These are phyloP conservation scores for Pholiota conissans DNA, from an alignment of 768 basidiomycete species.

Conservation along the genomic window DNA sequence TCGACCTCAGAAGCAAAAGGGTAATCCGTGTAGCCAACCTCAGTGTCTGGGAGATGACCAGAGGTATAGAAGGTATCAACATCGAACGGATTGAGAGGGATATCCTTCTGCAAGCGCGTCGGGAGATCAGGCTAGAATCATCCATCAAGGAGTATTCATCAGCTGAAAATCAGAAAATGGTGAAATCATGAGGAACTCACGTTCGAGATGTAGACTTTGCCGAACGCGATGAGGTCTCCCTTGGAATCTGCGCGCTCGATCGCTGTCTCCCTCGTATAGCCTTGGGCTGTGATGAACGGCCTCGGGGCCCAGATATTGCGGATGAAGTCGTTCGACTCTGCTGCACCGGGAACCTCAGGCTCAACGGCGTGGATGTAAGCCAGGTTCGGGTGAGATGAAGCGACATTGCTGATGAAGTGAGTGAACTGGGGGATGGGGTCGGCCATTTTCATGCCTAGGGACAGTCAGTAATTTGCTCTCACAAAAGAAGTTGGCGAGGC, in stretches of 20 bases:
- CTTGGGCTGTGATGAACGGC: constrained; percentile 41
- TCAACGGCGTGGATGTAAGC: constrained; percentile 58
- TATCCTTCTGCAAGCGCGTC: constrained; percentile 29
- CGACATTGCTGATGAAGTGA: constrained; percentile 46
- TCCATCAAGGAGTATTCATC: background rate
- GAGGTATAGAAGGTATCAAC: constrained; percentile 36
- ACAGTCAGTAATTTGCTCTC: background rate
- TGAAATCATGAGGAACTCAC: no score
- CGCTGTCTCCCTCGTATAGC: constrained; percentile 40
- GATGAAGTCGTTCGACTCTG: constrained; percentile 42
- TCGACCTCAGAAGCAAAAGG: constrained; percentile 8
- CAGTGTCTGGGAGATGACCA: constrained; percentile 18
- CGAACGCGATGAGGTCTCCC: constrained; percentile 31
- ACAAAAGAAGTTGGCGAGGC: background rate
- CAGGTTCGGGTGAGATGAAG: constrained; percentile 36
- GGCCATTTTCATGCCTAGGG: constrained; percentile 42
- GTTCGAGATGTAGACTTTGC: constrained; percentile 32
- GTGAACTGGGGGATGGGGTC: constrained; percentile 58
- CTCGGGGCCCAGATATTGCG: constrained; percentile 46
- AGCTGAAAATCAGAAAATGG: no score
- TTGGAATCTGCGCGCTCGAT: constrained; percentile 35
- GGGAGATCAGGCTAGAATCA: constrained; percentile 42
- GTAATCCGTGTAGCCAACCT: constrained; percentile 31
- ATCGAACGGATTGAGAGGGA: constrained; percentile 34
- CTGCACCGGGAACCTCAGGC: constrained; percentile 21